phyloP scores from a whole-genome alignment of 2,329 filamentous ascomycete species.

The Aspergillus fischeri region DNA sequence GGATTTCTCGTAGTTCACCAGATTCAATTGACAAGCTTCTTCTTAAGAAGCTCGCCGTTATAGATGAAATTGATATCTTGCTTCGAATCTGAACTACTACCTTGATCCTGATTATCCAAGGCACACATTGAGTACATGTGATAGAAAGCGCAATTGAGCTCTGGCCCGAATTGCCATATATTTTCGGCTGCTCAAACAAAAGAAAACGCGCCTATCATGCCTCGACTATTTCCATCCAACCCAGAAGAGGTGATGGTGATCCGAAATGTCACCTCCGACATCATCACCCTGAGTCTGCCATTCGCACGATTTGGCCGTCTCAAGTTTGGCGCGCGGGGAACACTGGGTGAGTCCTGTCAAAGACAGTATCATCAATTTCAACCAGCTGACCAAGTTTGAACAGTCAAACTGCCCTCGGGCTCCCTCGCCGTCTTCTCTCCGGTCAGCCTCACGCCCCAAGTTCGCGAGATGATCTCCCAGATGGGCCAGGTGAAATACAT shows the following conservation, averaged over 20 bases:
- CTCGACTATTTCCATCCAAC: constrained; percentile 61
- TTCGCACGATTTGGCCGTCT: constrained; percentile 76
- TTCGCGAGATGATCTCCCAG: constrained; percentile 58
- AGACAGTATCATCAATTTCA: not conserved
- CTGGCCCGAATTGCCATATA: not conserved
- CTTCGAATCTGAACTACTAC: not conserved
- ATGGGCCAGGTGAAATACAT: constrained; percentile 77
- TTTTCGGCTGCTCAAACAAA: not conserved
- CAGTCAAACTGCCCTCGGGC: constrained; percentile 74
- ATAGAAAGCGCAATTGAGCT: not conserved
- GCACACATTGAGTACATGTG: not conserved
- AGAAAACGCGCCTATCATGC: constrained; percentile 8
- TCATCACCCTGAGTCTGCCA: constrained; percentile 60
- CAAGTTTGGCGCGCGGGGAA: constrained; percentile 82
- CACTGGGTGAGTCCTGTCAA: constrained; percentile 58
- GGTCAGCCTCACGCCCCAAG: constrained; percentile 73
- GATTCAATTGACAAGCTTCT: not conserved
- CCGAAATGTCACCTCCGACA: constrained; percentile 72
- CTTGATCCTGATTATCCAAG: not conserved
- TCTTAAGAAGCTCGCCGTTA: no score
- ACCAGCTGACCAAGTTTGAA: not conserved
- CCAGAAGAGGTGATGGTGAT: constrained; percentile 86
- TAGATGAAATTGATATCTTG: not conserved
- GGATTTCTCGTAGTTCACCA: not conserved
- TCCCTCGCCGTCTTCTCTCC: constrained; percentile 87